phyloP scores from a whole-genome alignment of 1,284 basidiomycete genomes.

The Vanrija sp. region DNA sequence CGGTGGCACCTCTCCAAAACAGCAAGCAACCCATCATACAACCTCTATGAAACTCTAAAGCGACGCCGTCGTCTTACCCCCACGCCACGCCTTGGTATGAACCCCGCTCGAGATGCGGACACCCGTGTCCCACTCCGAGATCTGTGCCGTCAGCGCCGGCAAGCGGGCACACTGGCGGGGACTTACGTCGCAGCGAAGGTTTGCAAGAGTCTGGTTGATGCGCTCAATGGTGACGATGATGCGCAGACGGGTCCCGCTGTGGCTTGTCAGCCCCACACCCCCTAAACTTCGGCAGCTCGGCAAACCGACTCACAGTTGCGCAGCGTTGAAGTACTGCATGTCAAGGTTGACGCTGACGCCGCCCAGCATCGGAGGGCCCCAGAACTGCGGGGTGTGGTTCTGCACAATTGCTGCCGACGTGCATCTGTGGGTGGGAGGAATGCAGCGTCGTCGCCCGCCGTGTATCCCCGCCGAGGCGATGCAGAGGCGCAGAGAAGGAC shows the following conservation, averaged over 20 bases:
- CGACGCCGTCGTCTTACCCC: neutral
- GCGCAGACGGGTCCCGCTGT: conserved; percentile 10
- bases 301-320: conserved; percentile 1
- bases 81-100: conserved; percentile 30
- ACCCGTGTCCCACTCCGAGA: conserved; percentile 16
- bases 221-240: conserved; percentile 15
- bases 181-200: conserved; percentile 19
- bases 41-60: neutral
- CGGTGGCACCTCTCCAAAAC: too few relatives aligned
- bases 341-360: conserved; percentile 38
- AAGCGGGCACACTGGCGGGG: neutral
- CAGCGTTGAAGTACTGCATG: conserved; percentile 32
- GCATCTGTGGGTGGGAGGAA: neutral
- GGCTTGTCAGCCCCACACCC: neutral
- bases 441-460: too few relatives aligned
- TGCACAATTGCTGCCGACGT: conserved; percentile 5
- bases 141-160: conserved; percentile 1
- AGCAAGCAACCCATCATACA: neutral
- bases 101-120: conserved; percentile 21
- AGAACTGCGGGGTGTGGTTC: conserved; percentile 33
- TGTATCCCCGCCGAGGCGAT: too few relatives aligned
- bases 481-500: too few relatives aligned
- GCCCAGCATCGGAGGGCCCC: conserved; percentile 35
- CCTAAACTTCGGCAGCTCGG: too few relatives aligned
- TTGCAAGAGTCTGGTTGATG: conserved; percentile 10